Conservation (phyloP, 345 rosid genomes). For the Euphorbia pulcherrima region DNA sequence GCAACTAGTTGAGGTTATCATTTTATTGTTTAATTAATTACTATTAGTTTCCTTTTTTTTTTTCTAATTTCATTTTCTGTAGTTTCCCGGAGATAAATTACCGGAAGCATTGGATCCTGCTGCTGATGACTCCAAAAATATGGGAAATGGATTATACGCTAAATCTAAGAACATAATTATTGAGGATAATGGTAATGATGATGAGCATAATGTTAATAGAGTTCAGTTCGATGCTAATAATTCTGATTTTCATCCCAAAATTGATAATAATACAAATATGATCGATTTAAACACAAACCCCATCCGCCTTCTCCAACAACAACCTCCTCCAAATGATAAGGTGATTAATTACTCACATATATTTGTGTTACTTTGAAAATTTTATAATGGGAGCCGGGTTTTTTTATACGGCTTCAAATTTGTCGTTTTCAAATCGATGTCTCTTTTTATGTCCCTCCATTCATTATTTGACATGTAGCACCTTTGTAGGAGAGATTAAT, state of each 20-base stretch:
- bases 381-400: too few relatives aligned
- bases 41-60: background rate
- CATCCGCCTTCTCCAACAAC: slow-evolving; percentile 46
- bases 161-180: slow-evolving; percentile 22
- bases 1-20: slow-evolving; percentile 68
- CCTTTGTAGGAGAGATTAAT: too few relatives aligned
- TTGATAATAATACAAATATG: slow-evolving; percentile 40
- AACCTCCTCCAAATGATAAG: slow-evolving; percentile 53
- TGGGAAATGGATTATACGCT: slow-evolving; percentile 28
- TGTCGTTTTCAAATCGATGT: too few relatives aligned
- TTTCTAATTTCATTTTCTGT: slow-evolving; percentile 13
- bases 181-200: slow-evolving; percentile 19
- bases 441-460: too few relatives aligned
- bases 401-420: too few relatives aligned
- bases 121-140: slow-evolving; percentile 17
- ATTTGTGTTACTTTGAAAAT: too few relatives aligned
- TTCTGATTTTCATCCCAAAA: slow-evolving; percentile 34
- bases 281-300: slow-evolving; percentile 81
- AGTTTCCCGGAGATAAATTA: slow-evolving; percentile 70
- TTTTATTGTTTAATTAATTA: background rate
- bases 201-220: slow-evolving; percentile 27
- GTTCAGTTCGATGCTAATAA: slow-evolving; percentile 31
- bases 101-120: slow-evolving; percentile 27
- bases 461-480: too few relatives aligned
- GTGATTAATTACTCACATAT: slow-evolving; percentile 20